Percentiles rank a stretch among this genome's conserved stretches.
Evolutionary conservation across 2,329 filamentous ascomycete species (phyloP).

Genomic region (Fusarium sp.): DNA sequence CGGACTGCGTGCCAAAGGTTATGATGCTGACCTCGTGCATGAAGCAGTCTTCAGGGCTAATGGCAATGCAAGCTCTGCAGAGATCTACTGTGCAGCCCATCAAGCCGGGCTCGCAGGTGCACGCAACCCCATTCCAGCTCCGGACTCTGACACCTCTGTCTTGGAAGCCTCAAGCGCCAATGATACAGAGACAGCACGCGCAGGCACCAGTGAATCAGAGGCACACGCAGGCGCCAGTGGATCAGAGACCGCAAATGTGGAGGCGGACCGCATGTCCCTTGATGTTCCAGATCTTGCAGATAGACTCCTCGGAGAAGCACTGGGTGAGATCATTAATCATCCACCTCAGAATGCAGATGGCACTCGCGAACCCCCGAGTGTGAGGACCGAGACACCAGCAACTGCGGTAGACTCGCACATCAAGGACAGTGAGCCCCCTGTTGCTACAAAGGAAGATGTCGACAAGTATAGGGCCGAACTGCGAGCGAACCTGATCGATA

Average conservation of each 20-base stretch:
- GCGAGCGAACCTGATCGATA: slow-evolving; percentile 83
- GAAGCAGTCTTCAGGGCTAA: slow-evolving; percentile 89
- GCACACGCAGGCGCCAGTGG: slow-evolving; percentile 26
- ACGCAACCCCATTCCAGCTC: slow-evolving; percentile 73
- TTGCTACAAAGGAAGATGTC: slow-evolving; percentile 75
- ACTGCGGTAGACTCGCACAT: slow-evolving; percentile 28
- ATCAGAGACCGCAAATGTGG: slow-evolving; percentile 44
- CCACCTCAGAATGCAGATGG: slow-evolving; percentile 38
- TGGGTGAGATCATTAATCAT: slow-evolving; percentile 47
- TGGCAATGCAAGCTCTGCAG: slow-evolving; percentile 68
- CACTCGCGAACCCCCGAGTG: slow-evolving; percentile 32
- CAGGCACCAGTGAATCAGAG: slow-evolving; percentile 39
- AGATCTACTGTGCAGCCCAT: slow-evolving; percentile 80
- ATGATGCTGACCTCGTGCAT: slow-evolving; percentile 70
- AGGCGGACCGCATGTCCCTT: slow-evolving; percentile 54
- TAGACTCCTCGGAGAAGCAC: slow-evolving; percentile 42
- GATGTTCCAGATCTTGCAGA: slow-evolving; percentile 47
- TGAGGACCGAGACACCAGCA: slow-evolving; percentile 35
- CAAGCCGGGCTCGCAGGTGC: slow-evolving; percentile 65
- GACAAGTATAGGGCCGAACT: slow-evolving; percentile 79
- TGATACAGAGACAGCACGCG: slow-evolving; percentile 36
- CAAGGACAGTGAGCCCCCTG: slow-evolving; percentile 22
- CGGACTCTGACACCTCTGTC: slow-evolving; percentile 60
- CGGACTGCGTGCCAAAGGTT: slow-evolving; percentile 49
- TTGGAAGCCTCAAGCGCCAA: slow-evolving; percentile 41